Base-by-base conservation (phyloP, 208 protist genomes). In the Spongospora subterranea region DNA sequence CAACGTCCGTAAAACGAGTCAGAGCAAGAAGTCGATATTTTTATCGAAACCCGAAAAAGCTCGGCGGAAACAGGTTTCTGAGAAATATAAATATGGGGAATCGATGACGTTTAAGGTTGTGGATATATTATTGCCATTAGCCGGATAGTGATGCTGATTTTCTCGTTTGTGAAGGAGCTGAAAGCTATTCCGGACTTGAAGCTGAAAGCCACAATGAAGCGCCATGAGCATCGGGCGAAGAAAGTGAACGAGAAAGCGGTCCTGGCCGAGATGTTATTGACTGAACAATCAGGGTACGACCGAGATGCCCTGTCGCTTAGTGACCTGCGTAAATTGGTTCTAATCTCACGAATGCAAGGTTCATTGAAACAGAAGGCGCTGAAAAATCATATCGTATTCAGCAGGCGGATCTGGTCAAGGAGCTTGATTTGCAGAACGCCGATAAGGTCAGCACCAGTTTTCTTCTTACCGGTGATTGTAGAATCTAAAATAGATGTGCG, bases 341-440 rank as follows among this genome's bases (percentile, higher is more conserved):
- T 39, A 43, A 82, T 13, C 13, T 39, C 6, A 45, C n/a, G 40
- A 40, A 6, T 6, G 6, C 35, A 6, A 82, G 71, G 6, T 82
- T 82, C n/a, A 82, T 82, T n/a, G 71, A 82, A n/a, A 82, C 71
- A 35, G 71, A 82, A 43, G 71, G 71, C 35, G 35, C 40, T n/a
- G 71, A 82, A 43, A 82, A 82, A 43, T 39, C 71, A 35, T 82
- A 39, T n/a, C 71, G n/a, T 20, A 35, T 82, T 82, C 71, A n/a
- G 17, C 71, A 82, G 40, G 71, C 71, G 17, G 71, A 82, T 82
- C 71, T 82, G 17, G 71, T 6, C 35, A n/a, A 35, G 6, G 11
- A 43, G 17, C 6, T 82, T 35, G 71, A 82, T 43, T 6, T 13
- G 17, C 71, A 82, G 71, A 82, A 82, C n/a, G 71, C 71, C 40